These are phyloP conservation scores for Nymphaea thermarum DNA, from an alignment of 164 flowering plant species.

Conservation along the genomic window DNA sequence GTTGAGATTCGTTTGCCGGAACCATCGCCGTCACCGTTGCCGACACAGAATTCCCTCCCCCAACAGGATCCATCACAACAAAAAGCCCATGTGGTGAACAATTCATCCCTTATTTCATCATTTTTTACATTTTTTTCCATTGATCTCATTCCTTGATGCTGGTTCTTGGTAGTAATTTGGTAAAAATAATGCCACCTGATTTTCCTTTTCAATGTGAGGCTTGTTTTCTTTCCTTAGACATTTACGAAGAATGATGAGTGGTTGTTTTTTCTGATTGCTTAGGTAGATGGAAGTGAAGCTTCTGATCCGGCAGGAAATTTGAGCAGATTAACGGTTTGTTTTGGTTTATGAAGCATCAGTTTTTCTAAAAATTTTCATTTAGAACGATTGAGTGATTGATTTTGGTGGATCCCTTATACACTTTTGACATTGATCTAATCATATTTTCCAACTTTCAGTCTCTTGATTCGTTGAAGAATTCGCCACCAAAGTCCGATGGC, in stretches of 20 bases:
- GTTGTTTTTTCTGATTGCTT: not conserved
- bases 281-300: not conserved
- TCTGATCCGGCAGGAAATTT: not conserved
- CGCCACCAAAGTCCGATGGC: conserved; percentile 57
- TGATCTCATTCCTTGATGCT: not conserved
- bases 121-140: not conserved
- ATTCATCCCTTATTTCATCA: not conserved
- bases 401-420: not conserved
- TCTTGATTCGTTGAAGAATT: conserved; percentile 25
- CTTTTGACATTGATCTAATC: not conserved
- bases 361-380: not conserved
- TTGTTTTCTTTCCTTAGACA: not conserved
- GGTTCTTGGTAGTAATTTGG: not conserved
- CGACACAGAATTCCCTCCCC: not conserved
- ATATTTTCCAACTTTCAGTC: conserved; percentile 33
- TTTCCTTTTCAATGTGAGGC: not conserved
- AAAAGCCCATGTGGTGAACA: not conserved
- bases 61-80: too few species aligned
- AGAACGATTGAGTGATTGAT: not conserved
- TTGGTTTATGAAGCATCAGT: not conserved
- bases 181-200: not conserved
- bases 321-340: not conserved
- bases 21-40: conserved; percentile 5
- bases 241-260: not conserved
- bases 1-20: conserved; percentile 34